Percentiles rank a stretch among this genome's conserved stretches.
These are phyloP conservation scores for Salix exigua DNA, from an alignment of 345 rosid genomes.

Conservation along the genomic window DNA sequence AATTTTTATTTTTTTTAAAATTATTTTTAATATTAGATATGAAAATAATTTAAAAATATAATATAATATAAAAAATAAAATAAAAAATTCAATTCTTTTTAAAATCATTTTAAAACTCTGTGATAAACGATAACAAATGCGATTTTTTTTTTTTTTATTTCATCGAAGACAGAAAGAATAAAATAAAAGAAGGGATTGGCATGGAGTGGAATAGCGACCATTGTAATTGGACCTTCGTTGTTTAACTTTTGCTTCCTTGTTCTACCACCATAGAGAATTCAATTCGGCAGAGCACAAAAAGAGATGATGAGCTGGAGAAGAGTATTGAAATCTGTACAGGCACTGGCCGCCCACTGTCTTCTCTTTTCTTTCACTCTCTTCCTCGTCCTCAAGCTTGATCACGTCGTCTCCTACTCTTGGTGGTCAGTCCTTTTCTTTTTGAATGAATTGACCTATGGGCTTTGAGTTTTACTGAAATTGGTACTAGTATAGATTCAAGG, in stretches of 20 bases:
- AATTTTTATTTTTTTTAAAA: no score
- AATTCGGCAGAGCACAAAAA: no score
- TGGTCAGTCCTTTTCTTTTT: slow-evolving; percentile 46
- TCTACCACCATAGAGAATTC: no score
- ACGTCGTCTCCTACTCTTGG: slow-evolving; percentile 60
- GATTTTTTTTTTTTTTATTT: slow-evolving; percentile 6
- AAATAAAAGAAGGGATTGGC: no score
- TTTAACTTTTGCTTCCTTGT: no score
- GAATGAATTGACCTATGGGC: neutral
- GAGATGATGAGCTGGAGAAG: slow-evolving; percentile 72
- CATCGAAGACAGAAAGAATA: neutral
- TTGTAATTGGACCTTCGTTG: no score
- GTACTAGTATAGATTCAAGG: neutral
- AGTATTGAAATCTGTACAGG: slow-evolving; percentile 82
- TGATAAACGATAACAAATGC: neutral
- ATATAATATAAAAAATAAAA: no score
- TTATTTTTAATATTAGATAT: no score
- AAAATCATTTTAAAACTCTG: no score
- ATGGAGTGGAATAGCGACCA: no score
- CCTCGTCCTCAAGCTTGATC: slow-evolving; percentile 73
- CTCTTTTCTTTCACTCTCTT: slow-evolving; percentile 67
- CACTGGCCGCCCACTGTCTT: slow-evolving; percentile 69
- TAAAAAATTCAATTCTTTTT: no score
- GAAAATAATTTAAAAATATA: no score
- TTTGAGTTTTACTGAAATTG: neutral